These are phyloP conservation scores for Nicotiana sylvestris DNA, from an alignment of 257 asterid species.

Conservation along the genomic window DNA sequence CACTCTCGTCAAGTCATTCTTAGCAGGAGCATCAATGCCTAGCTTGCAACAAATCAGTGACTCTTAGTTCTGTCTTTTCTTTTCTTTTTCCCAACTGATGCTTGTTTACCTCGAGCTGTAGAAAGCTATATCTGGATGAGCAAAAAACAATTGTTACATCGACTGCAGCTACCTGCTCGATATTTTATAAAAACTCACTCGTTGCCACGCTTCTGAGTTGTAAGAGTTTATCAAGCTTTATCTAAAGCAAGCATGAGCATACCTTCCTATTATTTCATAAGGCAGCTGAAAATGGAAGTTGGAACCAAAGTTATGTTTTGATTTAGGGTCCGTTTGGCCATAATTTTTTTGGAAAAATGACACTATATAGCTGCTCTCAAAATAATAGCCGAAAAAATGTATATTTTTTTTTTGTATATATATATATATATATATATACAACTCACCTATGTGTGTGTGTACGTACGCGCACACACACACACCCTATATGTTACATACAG, in stretches of 20 bases:
- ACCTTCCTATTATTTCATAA: neutral
- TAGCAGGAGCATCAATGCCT: conserved; percentile 67
- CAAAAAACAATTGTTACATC: neutral
- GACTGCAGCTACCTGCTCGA: neutral
- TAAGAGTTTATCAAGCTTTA: neutral
- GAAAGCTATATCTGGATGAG: neutral
- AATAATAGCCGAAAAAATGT: no score
- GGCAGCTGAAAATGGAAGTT: neutral
- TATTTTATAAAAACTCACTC: neutral
- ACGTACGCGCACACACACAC: no score
- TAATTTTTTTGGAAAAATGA: no score
- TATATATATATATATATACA: no score
- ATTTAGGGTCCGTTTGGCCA: no score
- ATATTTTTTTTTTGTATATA: no score
- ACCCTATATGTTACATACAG: no score
- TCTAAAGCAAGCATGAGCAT: neutral
- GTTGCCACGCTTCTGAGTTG: neutral
- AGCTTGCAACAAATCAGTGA: conserved; percentile 37
- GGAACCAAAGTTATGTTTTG: neutral
- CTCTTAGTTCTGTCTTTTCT: conserved; percentile 12
- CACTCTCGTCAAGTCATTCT: conserved; percentile 53
- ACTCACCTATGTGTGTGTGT: no score
- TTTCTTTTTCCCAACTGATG: neutral
- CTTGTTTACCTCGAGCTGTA: neutral
- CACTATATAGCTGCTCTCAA: no score